Evolutionary conservation across 176 grass and related monocot genomes (phyloP), one percentile per base, ranked within the genome.

Genomic region (Oryza glumipatula): DNA sequence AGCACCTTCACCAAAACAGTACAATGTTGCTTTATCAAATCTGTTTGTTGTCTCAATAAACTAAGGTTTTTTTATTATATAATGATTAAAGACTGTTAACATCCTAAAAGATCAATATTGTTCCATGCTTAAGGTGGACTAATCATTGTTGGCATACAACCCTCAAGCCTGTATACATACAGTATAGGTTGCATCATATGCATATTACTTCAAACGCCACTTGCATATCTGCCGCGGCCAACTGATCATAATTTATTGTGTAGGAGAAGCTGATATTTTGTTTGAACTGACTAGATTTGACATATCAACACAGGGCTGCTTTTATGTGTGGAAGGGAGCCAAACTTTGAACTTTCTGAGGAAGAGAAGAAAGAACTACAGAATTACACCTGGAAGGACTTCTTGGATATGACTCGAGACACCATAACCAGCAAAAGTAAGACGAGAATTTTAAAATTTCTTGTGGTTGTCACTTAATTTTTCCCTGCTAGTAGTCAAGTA

Each of bases 321-420:
- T 99, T 99, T 89, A 94, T 99, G 91, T 99, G 96, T 73, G 96
- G 96, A 81, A 96, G 96, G 83, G 93, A 99, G 81, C 93, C 96
- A 33, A 99, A 99, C 84, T 96, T 89, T 86, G 89, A 88, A 76
- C 91, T 99, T 72, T 84, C 86, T 3, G 86, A 94, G 77, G 89
- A 88, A 83, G 96, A 94, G 80, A 94, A 99, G 82, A 81, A 91
- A 44, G 91, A 99, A 78, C 89, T 99, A 17, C 23, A 48, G 23
- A 86, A 68, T 30, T 96, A 92, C 74, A 90, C 88, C 11, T 99
- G 96, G 96, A 91, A 94, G 26, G 91, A 78, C 41, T 99, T 99
- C 72, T 80, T 99, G 78, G 78, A 88, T 49, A 61, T 91, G 69
- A 99, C 96, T 5, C 93, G 96, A 60, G 94, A 86, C 74, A 84